Evolutionary conservation across 495 filamentous ascomycete species (phyloP).

Genomic region (Penicillium pulvis): DNA sequence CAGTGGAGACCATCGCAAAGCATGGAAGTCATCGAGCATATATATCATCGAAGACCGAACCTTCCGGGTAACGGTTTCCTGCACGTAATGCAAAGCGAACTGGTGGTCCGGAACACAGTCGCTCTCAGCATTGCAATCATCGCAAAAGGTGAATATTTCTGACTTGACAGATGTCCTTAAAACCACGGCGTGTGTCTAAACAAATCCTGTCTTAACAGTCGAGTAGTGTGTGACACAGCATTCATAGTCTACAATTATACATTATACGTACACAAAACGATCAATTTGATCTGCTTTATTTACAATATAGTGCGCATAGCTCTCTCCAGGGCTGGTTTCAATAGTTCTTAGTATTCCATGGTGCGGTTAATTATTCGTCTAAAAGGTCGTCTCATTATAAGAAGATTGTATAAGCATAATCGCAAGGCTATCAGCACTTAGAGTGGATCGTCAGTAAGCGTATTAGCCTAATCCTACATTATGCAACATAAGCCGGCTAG

Average conservation of each 20-base stretch:
- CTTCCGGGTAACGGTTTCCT: too few species aligned
- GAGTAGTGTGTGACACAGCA: background rate
- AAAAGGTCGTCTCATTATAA: background rate
- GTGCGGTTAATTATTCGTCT: background rate
- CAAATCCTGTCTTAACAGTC: background rate
- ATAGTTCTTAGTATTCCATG: too few species aligned
- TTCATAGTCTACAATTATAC: background rate
- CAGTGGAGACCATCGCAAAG: too few species aligned
- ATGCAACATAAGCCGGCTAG: background rate
- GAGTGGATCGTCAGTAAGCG: background rate
- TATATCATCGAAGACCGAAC: too few species aligned
- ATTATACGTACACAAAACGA: too few species aligned
- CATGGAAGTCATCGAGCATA: too few species aligned
- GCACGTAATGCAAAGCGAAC: too few species aligned
- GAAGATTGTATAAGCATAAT: background rate
- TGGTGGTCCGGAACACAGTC: too few species aligned
- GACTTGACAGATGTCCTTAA: background rate
- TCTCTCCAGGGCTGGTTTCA: too few species aligned
- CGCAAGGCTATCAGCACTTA: background rate
- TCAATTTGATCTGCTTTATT: too few species aligned
- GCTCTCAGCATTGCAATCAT: background rate
- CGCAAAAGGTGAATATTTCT: background rate
- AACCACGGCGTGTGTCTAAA: slow-evolving; percentile 5
- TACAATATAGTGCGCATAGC: too few species aligned
- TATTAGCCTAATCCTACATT: background rate